Conservation (phyloP, 768 basidiomycete genomes). For the Cystofilobasidium macerans region DNA sequence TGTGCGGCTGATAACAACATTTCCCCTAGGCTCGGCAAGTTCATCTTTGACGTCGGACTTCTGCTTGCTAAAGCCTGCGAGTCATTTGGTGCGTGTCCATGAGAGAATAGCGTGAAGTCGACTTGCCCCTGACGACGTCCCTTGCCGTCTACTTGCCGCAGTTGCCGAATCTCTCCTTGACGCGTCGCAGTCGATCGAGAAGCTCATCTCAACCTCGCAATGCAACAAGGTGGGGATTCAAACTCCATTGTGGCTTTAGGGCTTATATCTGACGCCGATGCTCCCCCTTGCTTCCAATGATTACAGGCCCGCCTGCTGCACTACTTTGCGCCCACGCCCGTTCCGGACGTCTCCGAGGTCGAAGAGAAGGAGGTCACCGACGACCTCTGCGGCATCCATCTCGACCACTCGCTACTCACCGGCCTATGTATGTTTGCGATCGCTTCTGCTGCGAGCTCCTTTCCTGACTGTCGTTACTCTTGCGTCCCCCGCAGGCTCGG, state of each 20-base stretch:
- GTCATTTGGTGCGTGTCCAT: constrained; percentile 56
- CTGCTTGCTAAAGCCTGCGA: constrained; percentile 79
- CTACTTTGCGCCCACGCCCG: constrained; percentile 66
- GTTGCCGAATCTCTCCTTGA: constrained; percentile 58
- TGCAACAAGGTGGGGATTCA: constrained; percentile 53
- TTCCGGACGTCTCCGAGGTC: constrained; percentile 35
- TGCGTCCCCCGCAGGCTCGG: constrained; percentile 38
- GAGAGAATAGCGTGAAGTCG: background rate
- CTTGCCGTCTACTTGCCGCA: constrained; percentile 32
- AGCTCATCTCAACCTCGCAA: constrained; percentile 62
- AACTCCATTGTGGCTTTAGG: background rate
- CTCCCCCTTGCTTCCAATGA: background rate
- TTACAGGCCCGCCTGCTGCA: constrained; percentile 69
- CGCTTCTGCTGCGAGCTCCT: too few species aligned
- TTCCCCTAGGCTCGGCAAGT: constrained; percentile 34
- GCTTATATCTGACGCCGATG: constrained; percentile 9
- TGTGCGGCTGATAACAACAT: too few species aligned
- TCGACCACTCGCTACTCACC: constrained; percentile 72
- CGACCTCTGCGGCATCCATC: constrained; percentile 89
- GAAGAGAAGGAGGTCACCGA: constrained; percentile 44
- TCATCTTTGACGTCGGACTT: constrained; percentile 67
- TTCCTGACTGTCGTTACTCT: background rate
- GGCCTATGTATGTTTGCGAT: constrained; percentile 82
- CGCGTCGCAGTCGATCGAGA: constrained; percentile 54
- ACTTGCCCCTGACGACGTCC: background rate